Base-by-base conservation (phyloP, 805 yeast species). In the Wickerhamomyces rabaulensis region DNA sequence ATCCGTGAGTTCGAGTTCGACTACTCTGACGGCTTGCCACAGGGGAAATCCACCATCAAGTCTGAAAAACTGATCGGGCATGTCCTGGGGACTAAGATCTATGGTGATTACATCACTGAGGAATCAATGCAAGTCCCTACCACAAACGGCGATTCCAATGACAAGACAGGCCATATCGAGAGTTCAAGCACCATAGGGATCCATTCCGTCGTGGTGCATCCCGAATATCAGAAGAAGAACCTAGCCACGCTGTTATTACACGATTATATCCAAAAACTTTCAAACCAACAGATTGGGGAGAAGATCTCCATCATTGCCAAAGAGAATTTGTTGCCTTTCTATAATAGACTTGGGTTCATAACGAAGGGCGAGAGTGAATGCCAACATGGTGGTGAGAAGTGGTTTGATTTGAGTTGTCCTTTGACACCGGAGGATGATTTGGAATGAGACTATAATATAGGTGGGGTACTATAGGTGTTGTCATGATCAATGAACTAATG, bases 241-340 rank as follows among this genome's bases (percentile, higher is more conserved):
- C 71, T 94, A 49, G 98, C 95, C 9, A 79, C 95, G 13, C 70
- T 90, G 48, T 68, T 92, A 60, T 66, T 92, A 58, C 89, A 86
- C 55, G 99, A 92, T 67, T 94, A 87, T 68, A 77, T 91, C 51
- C 97, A 94, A 65, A 87, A 92, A 61, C 70, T 92, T 65, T 79
- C 88, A 42, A 89, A 89, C 63, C 95, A 90, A 63, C 88, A 82
- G 55, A 82, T 89, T 51, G 97, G 94, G 40, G 87, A 82, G 56
- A 76, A 80, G 57, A 81, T 92, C 43, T 78, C 82, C 7, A 71
- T 92, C 27, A 75, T 92, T 49, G 87, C 90, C 26, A 89, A 87
- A 58, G 76, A 79, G 41, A 70, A 74, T 21, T 72, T 89, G 58
- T 67, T 82, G 17, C 83, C 85, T 19, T 91, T 91, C 65, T 92